These are phyloP conservation scores for Camellia granthamiana DNA, from an alignment of 148 eudicot species.

Conservation along the genomic window DNA sequence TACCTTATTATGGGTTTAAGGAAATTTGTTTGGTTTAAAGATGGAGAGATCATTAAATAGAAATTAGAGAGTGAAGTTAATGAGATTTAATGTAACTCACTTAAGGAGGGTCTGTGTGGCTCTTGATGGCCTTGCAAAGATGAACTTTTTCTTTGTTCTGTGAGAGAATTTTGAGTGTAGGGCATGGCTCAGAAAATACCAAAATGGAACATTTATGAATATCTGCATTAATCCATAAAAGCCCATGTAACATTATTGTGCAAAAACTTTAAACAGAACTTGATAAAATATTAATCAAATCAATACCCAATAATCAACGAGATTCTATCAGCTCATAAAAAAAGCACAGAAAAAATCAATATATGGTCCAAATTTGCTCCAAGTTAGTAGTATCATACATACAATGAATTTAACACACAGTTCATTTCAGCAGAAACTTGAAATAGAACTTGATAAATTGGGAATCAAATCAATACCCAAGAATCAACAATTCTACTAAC, in stretches of 20 bases:
- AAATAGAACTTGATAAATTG: too few relatives aligned
- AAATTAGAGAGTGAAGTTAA: not conserved
- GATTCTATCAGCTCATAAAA: too few relatives aligned
- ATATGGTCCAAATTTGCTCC: too few relatives aligned
- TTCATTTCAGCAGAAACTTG: too few relatives aligned
- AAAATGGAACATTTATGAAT: slow-evolving; percentile 64
- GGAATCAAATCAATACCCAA: not conserved
- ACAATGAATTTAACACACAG: too few relatives aligned
- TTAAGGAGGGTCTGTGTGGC: slow-evolving; percentile 71
- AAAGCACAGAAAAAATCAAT: too few relatives aligned
- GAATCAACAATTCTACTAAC: not conserved
- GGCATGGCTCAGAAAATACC: slow-evolving; percentile 57
- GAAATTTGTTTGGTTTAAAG: not conserved
- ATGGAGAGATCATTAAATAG: not conserved
- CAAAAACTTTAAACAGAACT: too few relatives aligned
- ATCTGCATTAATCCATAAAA: slow-evolving; percentile 44
- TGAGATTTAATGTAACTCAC: slow-evolving; percentile 31
- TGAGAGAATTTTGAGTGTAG: slow-evolving; percentile 41
- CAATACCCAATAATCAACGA: not conserved
- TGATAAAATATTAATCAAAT: not conserved
- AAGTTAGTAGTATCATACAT: too few relatives aligned
- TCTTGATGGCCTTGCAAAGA: slow-evolving; percentile 60
- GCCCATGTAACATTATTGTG: too few relatives aligned
- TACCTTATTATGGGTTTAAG: slow-evolving; percentile 33
- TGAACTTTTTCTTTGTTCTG: slow-evolving; percentile 45